phyloP scores from a whole-genome alignment of 495 filamentous ascomycete genomes.

The Chaetomium fimeti region DNA sequence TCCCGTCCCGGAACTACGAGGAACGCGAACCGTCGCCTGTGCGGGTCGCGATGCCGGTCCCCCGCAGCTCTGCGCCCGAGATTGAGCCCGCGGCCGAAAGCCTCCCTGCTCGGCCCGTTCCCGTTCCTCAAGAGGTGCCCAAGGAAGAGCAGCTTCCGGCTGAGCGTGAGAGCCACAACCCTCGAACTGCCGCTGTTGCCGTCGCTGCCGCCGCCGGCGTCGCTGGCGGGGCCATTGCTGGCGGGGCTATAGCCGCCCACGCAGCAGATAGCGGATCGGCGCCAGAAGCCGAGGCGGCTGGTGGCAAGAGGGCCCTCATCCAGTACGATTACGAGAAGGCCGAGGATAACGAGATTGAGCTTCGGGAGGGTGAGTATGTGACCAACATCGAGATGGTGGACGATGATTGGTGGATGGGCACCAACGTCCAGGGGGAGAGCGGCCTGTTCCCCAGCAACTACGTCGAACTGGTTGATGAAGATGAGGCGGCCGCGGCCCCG shows the following conservation, averaged over 20 bases:
- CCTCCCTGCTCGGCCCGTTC: conserved; percentile 47
- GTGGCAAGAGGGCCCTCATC: conserved; percentile 69
- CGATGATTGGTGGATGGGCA: conserved; percentile 95
- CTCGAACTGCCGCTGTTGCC: conserved; percentile 60
- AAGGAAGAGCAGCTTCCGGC: conserved; percentile 63
- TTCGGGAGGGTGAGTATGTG: conserved; percentile 86
- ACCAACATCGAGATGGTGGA: conserved; percentile 99
- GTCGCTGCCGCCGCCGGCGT: conserved; percentile 38
- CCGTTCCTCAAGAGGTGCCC: conserved; percentile 58
- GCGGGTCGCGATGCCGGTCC: conserved; percentile 82
- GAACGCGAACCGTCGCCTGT: conserved; percentile 63
- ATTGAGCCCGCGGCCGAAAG: conserved; percentile 51
- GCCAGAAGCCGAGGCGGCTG: conserved; percentile 29
- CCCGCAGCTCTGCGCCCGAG: conserved; percentile 56
- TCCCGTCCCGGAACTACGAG: conserved; percentile 33
- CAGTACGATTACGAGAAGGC: conserved; percentile 97
- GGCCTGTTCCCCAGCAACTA: conserved; percentile 97
- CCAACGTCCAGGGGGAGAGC: conserved; percentile 72
- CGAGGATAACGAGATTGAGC: conserved; percentile 92
- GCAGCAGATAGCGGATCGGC: conserved; percentile 31
- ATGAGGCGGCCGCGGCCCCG: conserved; percentile 32
- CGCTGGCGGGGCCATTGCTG: conserved; percentile 8
- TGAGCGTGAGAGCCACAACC: conserved; percentile 60
- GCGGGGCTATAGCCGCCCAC: conserved; percentile 17
- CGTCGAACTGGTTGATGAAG: conserved; percentile 75